Conservation (phyloP, 2,329 filamentous ascomycete genomes). For the Nothopassalora personata region DNA sequence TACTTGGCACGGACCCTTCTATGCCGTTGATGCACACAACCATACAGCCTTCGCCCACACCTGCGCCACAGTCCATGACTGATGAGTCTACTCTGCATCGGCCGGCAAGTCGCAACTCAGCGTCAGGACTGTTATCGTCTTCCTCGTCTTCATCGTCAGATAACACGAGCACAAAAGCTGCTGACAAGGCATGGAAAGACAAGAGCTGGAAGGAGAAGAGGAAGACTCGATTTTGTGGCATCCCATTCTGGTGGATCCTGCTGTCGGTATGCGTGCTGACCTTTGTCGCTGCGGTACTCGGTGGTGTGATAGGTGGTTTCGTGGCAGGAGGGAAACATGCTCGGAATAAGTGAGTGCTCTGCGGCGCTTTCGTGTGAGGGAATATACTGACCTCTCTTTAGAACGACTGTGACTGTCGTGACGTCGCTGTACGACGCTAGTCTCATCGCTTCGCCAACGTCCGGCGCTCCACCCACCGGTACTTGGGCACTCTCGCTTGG, state of each 20-base stretch:
- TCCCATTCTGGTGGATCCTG: slow-evolving; percentile 34
- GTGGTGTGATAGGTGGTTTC: slow-evolving; percentile 34
- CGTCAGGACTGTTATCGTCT: neutral
- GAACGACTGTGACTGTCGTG: slow-evolving; percentile 17
- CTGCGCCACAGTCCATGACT: slow-evolving; percentile 31
- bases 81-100: slow-evolving; percentile 26
- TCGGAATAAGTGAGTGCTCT: slow-evolving; percentile 20
- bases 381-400: slow-evolving; percentile 9
- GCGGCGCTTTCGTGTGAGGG: neutral
- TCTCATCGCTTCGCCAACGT: slow-evolving; percentile 46
- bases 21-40: slow-evolving; percentile 33
- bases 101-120: neutral
- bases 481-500: slow-evolving; percentile 52
- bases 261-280: slow-evolving; percentile 25
- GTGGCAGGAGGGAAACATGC: slow-evolving; percentile 22
- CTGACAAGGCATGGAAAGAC: slow-evolving; percentile 29
- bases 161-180: neutral
- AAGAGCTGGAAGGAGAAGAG: slow-evolving; percentile 37
- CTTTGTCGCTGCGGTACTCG: slow-evolving; percentile 32
- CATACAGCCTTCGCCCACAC: slow-evolving; percentile 26
- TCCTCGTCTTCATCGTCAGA: slow-evolving; percentile 6
- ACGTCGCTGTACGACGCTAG: slow-evolving; percentile 33
- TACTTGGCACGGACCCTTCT: slow-evolving; percentile 30
- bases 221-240: slow-evolving; percentile 32
- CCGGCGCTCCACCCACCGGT: slow-evolving; percentile 53